Conservation (phyloP, 306 rosid genomes). For the Aeschynomene evenia region DNA sequence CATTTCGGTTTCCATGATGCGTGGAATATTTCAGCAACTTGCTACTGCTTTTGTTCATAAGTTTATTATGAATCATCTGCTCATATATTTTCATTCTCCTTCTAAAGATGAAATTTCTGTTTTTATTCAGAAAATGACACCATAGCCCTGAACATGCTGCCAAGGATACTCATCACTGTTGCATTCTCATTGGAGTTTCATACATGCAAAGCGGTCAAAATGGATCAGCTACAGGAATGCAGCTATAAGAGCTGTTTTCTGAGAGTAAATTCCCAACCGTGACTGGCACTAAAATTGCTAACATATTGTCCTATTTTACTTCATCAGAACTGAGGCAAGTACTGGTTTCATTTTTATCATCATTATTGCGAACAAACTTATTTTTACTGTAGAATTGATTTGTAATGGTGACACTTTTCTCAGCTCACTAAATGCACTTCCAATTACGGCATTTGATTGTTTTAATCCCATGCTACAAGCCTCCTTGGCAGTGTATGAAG, state of each 20-base stretch:
- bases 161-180: constrained; percentile 96
- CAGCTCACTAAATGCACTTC: constrained; percentile 68
- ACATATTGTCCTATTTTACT: constrained; percentile 35
- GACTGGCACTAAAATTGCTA: constrained; percentile 35
- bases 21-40: too few relatives aligned
- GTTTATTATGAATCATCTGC: too few relatives aligned
- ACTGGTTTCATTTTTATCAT: constrained; percentile 34
- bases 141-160: constrained; percentile 81
- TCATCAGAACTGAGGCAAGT: constrained; percentile 37
- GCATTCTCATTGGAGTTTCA: constrained; percentile 97
- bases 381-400: constrained; percentile 38
- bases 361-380: constrained; percentile 30
- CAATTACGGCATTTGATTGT: too few relatives aligned
- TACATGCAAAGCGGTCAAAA: constrained; percentile 94
- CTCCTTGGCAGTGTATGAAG: too few relatives aligned
- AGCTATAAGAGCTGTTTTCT: constrained; percentile 63
- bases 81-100: too few relatives aligned
- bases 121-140: background rate
- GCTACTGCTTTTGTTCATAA: too few relatives aligned
- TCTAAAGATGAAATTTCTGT: too few relatives aligned
- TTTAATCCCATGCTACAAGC: too few relatives aligned
- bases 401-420: constrained; percentile 42
- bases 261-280: constrained; percentile 39
- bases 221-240: constrained; percentile 64
- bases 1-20: too few relatives aligned